A percentile compares a stretch with the other conserved stretches of the same genome.
Conservation (phyloP, 371 early-diverging fungal genomes). For the Globomyces sp. region DNA sequence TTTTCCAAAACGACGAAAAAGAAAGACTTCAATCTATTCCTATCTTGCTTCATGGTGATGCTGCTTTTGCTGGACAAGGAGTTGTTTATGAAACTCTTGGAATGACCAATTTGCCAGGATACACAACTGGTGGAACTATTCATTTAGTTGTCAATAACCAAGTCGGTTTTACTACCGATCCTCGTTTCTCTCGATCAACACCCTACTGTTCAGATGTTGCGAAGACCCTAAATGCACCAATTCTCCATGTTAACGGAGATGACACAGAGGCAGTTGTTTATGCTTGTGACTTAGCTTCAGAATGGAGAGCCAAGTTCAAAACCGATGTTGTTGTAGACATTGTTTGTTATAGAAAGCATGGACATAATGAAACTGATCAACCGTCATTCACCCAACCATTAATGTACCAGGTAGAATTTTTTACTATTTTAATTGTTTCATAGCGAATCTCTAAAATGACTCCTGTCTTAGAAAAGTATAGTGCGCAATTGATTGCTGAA, state of each 20-base stretch:
- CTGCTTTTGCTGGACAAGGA: constrained; percentile 97
- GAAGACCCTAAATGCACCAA: constrained; percentile 92
- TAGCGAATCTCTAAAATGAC: constrained; percentile 78
- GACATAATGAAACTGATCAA: constrained; percentile 98
- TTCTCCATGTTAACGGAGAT: constrained; percentile 97
- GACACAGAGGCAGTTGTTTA: constrained; percentile 94
- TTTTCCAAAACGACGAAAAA: constrained; percentile 80
- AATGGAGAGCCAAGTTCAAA: constrained; percentile 94
- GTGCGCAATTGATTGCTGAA: constrained; percentile 74
- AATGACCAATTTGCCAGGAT: constrained; percentile 89
- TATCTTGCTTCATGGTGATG: constrained; percentile 96
- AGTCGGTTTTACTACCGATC: constrained; percentile 97
- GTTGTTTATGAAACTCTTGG: constrained; percentile 96
- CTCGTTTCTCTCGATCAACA: constrained; percentile 91
- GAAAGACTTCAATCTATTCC: constrained; percentile 81
- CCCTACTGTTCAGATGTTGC: constrained; percentile 97
- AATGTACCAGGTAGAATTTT: constrained; percentile 71
- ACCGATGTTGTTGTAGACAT: constrained; percentile 95
- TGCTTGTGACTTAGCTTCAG: constrained; percentile 89
- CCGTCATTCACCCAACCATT: constrained; percentile 97
- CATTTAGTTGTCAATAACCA: constrained; percentile 99
- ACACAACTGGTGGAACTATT: constrained; percentile 94
- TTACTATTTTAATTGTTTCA: constrained; percentile 1
- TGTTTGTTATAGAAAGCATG: constrained; percentile 94
- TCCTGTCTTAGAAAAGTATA: constrained; percentile 83